These are phyloP conservation scores for Trypanosoma theileri DNA, from an alignment of 208 protist genomes.

Conservation along the genomic window DNA sequence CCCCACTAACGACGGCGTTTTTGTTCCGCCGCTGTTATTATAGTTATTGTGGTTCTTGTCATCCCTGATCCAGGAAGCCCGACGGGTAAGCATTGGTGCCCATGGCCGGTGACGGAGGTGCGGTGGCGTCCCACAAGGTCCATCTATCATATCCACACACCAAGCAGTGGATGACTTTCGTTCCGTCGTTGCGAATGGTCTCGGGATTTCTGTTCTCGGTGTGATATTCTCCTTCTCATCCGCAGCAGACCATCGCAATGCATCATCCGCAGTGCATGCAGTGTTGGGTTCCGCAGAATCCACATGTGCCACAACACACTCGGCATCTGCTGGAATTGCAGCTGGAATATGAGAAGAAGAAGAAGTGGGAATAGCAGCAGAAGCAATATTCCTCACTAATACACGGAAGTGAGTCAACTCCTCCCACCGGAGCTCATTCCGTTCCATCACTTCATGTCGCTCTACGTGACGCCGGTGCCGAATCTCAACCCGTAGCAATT, in stretches of 20 bases:
- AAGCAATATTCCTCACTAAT: no score
- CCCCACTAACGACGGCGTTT: no score
- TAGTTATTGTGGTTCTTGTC: neutral
- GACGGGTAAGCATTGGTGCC: constrained; percentile 13
- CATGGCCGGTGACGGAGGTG: constrained; percentile 19
- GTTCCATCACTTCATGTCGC: constrained; percentile 18
- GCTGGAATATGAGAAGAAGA: neutral
- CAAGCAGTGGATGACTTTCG: neutral
- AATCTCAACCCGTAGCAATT: constrained; percentile 15
- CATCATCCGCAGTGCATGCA: neutral
- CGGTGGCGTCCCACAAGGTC: constrained; percentile 13
- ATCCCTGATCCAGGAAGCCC: neutral
- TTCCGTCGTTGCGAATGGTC: neutral
- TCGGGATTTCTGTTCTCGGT: constrained; percentile 2
- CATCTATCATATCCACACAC: constrained; percentile 26
- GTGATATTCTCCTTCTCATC: constrained; percentile 21
- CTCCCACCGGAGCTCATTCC: constrained; percentile 28
- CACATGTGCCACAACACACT: no score
- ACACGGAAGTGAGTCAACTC: constrained; percentile 11
- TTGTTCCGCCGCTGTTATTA: neutral
- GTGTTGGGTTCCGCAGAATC: neutral
- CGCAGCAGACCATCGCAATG: no score
- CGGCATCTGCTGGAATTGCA: neutral
- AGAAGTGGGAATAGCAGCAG: no score
- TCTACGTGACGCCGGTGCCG: constrained; percentile 19